These are phyloP conservation scores for Begonia loranthoides DNA, from an alignment of 306 rosid genomes.

Conservation along the genomic window DNA sequence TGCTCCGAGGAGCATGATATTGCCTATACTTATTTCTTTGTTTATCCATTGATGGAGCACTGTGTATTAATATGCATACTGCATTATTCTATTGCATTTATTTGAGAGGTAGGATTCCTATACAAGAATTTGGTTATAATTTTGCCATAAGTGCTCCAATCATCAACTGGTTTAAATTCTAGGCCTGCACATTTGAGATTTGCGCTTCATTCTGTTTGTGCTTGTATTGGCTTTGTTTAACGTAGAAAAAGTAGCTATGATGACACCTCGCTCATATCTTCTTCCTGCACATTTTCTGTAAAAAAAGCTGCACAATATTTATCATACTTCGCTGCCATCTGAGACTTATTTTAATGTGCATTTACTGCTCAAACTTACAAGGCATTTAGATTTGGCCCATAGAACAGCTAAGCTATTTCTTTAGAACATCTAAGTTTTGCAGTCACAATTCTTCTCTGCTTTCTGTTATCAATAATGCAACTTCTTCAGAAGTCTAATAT, in stretches of 20 bases:
- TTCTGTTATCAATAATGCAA: background rate
- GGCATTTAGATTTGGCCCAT: no score
- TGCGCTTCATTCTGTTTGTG: background rate
- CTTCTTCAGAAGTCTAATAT: background rate
- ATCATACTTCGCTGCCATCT: no score
- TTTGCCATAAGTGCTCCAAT: background rate
- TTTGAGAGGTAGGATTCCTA: background rate
- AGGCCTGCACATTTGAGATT: background rate
- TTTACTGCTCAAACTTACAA: no score
- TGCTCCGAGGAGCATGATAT: background rate
- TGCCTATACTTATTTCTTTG: background rate
- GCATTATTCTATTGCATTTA: background rate
- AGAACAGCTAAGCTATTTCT: no score
- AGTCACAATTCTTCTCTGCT: no score
- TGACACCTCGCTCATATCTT: background rate
- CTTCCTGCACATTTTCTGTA: background rate
- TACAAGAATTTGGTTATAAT: background rate
- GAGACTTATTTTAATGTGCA: no score
- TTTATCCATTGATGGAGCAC: background rate
- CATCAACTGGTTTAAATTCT: background rate
- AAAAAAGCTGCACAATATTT: no score
- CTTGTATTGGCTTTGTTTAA: background rate
- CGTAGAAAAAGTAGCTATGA: background rate
- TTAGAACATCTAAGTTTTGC: no score
- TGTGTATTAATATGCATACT: background rate